Base-by-base conservation (phyloP, 495 filamentous ascomycete species). In the Venustampulla echinocandica region DNA sequence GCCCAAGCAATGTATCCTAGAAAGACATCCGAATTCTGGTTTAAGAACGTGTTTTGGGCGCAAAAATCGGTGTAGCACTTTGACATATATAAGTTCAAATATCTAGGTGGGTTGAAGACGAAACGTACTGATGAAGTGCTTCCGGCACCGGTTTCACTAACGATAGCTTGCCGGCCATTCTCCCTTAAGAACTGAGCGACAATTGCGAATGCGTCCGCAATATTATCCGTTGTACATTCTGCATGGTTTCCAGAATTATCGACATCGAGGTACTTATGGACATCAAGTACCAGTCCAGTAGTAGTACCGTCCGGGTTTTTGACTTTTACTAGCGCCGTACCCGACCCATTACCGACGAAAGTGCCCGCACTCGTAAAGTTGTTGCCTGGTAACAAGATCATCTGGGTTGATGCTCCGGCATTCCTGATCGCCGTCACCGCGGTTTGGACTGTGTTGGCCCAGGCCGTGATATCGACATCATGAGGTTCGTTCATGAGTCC, bases 401-500 rank as follows among this genome's bases (percentile, higher is more conserved):
- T 44, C 37, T 81, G 71, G 13, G 61, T 76, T 64, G 55, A 68
- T 4, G 75, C 76, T 32, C 75, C 77, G 17, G 73, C 69, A 14
- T 66, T 56, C 33, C 76, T 68, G 47, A 82, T 80, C 11, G 74
- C 75, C 3, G 70, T 73, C 3, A 82, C 74, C 32, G 62, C 73
- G 22, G 68, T 65, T 55, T 80, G 76, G 40, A 68, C 68, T 0
- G 74, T 73, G 7, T 57, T 46, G 0, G 70, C 73, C 75, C 75
- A 79, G 0, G 41, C 39, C 23, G 35, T 54, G 38, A 79, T 64
- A 50, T 73, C 63, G 21, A 25, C 15, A 25, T 48, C 45, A 44
- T 76, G 76, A 9, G 77, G 75, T 56, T 82, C 77, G 56, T 80
- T 82, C 71, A 80, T 79, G 44, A 80, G 61, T 32, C 75, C 76